Base-by-base conservation (phyloP, 345 rosid genomes). In the Excoecaria cochinchinensis region DNA sequence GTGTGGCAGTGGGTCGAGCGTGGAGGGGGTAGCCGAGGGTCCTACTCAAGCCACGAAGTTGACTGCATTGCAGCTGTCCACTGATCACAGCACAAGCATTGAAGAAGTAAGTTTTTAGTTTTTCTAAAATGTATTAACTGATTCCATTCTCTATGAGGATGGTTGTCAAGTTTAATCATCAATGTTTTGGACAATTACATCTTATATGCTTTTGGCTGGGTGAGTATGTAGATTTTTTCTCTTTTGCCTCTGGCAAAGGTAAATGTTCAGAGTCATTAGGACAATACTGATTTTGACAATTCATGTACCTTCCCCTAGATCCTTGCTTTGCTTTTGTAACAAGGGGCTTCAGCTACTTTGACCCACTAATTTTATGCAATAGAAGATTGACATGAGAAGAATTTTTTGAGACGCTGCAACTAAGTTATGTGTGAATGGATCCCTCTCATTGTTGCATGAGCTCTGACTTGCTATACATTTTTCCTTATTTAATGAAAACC, bases 71-170 rank as follows among this genome's bases (percentile, higher is more conserved):
- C 98, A 95, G 88, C 87, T 95, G 53, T 90, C 99, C 10, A 91
- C 90, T 50, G 99, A 95, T 82, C 99, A 95, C 84, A 92, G 99
- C 80, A 95, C 97, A 50, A 90, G 92, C 89, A 86, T 95, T 73
- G 94, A 92, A 80, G 99, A 95, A 81, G 99, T 95, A 90, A 87
- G 91, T 85, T 70, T 52, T 72, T 25, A 21, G 71, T 56, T 56
- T 56, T 55, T 67, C 10, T 72, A 42, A 63, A 36, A 15, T 71
- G 4, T 48, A 17, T 24, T 69, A 5, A 56, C 36, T 50, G 14
- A 31, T 61, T 39, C 39, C 19, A 73, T 78, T 39, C 21, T 66
- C 73, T 17, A 51, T 52, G 8, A 61, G 51, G 48, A 67, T 19
- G 16, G 51, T 68, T 65, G 47, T 68, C 47, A 57, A 6, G 17